Base-by-base conservation (phyloP, 192 early-diverging fungal species). In the Backusella psychrophila region DNA sequence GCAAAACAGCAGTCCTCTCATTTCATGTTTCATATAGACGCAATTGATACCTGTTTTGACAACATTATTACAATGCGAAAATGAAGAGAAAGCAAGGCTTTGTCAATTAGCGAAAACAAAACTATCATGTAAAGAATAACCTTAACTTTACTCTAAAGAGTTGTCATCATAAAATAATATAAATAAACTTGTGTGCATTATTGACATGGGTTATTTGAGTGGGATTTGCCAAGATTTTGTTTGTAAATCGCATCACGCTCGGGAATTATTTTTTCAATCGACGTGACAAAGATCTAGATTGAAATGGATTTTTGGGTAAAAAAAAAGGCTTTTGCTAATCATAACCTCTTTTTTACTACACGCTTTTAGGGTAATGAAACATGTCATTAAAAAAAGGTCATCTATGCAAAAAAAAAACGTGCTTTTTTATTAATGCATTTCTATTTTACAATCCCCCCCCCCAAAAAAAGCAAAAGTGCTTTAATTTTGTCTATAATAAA, bases 31-130 rank as follows among this genome's bases (percentile, higher is more conserved):
- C 39, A 71, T 14, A 31, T 46, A 49, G 70, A 15, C 42, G 26
- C 42, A 71, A 49, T 33, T 71, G 70, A 39, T 71, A 29, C 70
- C 70, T 14, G 42, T 71, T 17, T 31, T 71, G 1, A 49, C 42
- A 44, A 71, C 39, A 8, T 12, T 71, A 6, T 17, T 71, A 49
- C 70, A 71, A 49, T 71, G 70, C 42, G 41, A 39, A 7, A 31
- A 49, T 0, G 70, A 71, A 23, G 70, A 71, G 15, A 44, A 17
- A 33, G 23, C 1, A 29, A 23, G 42, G 17, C 70, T 71, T 11
- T 63, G 26, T 63, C 56, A 29, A 63, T 63, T 56, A 56, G n/a
- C 53, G 2, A 23, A 56, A 56, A 21, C 21, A 56, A 56, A 56
- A 56, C 8, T 29, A 8, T 26, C 26, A 29, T 29, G n/a, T 23